A percentile compares a stretch with the other conserved stretches of the same genome.
phyloP scores from a whole-genome alignment of 2,329 filamentous ascomycete species.

The Orbilia javanica region DNA sequence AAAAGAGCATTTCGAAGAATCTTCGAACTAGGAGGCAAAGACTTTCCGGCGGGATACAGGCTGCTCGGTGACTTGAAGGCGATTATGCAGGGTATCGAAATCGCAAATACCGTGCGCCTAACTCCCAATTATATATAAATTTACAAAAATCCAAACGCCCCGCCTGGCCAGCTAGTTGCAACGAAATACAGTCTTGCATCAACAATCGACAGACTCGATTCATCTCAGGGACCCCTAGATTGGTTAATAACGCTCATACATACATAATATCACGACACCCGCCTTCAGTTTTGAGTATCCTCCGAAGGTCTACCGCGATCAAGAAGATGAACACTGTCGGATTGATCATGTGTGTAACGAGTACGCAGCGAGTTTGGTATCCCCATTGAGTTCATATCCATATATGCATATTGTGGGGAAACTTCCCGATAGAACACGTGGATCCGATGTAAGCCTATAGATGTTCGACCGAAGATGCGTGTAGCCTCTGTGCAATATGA shows the following conservation, averaged over 20 bases:
- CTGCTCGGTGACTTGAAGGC: background rate
- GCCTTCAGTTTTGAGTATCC: too few species aligned
- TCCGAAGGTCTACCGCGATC: too few species aligned
- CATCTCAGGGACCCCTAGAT: too few species aligned
- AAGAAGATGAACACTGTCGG: too few species aligned
- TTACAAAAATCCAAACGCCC: background rate
- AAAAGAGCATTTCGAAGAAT: slow-evolving; percentile 23
- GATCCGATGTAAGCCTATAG: background rate
- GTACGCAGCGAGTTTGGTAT: too few species aligned
- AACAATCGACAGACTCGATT: too few species aligned
- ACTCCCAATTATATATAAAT: background rate
- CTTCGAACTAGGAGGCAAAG: background rate
- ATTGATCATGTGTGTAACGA: too few species aligned
- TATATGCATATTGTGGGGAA: background rate
- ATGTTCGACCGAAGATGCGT: background rate
- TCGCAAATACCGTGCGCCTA: too few species aligned
- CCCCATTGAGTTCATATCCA: background rate
- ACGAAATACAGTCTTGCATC: too few species aligned
- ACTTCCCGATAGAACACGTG: background rate
- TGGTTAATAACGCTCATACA: too few species aligned
- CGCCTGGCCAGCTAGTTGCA: too few species aligned
- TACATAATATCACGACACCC: too few species aligned
- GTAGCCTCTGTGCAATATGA: slow-evolving; percentile 4
- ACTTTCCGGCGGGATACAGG: background rate
- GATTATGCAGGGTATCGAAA: background rate